These are phyloP conservation scores for Phascolomyces articulosus DNA, from an alignment of 371 early-diverging fungal genomes.

Conservation along the genomic window DNA sequence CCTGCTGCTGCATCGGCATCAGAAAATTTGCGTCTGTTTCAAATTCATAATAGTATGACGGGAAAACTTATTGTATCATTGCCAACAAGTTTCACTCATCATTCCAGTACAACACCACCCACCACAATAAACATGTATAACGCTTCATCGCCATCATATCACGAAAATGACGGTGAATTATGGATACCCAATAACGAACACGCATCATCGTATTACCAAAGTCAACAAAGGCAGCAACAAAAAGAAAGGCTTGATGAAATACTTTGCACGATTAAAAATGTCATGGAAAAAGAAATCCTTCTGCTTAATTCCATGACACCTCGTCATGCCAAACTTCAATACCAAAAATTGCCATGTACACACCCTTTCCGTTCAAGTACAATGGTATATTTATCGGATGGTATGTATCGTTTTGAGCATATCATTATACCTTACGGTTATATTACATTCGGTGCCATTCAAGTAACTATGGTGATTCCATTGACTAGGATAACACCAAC, in stretches of 20 bases:
- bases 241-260: neutral
- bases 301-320: neutral
- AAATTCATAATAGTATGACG: neutral
- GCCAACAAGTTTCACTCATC: neutral
- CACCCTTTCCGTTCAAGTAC: slow-evolving; percentile 32
- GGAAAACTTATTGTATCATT: neutral
- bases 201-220: no score
- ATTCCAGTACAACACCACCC: neutral
- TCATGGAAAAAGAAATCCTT: slow-evolving; percentile 2
- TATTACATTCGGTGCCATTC: slow-evolving; percentile 33
- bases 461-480: slow-evolving; percentile 17
- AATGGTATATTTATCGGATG: slow-evolving; percentile 18
- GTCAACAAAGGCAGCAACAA: neutral
- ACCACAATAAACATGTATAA: neutral
- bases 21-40: neutral
- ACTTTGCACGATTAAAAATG: neutral
- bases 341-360: slow-evolving; percentile 18
- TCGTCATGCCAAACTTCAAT: neutral
- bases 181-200: no score
- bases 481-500: neutral
- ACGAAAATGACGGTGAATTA: no score
- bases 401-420: slow-evolving; percentile 26
- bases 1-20: neutral
- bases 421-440: slow-evolving; percentile 40
- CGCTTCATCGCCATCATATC: no score